Percentiles rank a stretch among this genome's conserved stretches.
These are phyloP conservation scores for Microthyrium microscopicum DNA, from an alignment of 2,329 filamentous ascomycete species.

Conservation along the genomic window DNA sequence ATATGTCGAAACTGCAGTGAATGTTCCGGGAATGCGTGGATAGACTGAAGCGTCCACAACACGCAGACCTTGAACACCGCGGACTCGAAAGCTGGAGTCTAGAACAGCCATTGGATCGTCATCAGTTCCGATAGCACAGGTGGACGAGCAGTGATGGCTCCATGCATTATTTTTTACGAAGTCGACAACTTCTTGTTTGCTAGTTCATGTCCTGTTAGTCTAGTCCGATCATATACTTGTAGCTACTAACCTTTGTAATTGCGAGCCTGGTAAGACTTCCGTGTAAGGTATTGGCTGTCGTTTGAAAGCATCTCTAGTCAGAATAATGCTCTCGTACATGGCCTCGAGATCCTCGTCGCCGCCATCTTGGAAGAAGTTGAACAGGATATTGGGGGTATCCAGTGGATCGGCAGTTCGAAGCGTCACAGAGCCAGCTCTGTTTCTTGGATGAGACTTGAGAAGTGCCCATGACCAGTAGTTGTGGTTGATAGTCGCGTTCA, in stretches of 20 bases:
- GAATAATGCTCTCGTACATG: constrained; percentile 37
- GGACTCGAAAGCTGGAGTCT: constrained; percentile 34
- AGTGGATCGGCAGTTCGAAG: constrained; percentile 45
- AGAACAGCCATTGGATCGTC: constrained; percentile 34
- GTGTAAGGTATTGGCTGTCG: neutral
- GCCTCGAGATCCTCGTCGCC: constrained; percentile 35
- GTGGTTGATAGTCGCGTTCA: neutral
- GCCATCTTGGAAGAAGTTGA: constrained; percentile 27
- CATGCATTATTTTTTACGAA: constrained; percentile 15
- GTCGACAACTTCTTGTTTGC: neutral
- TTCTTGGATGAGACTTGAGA: constrained; percentile 40
- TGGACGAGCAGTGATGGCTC: constrained; percentile 41
- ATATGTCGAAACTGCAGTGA: constrained; percentile 34
- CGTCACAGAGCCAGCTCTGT: constrained; percentile 42
- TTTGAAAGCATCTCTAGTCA: constrained; percentile 16
- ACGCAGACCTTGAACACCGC: constrained; percentile 33
- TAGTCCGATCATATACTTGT: neutral
- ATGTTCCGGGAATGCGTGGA: constrained; percentile 31
- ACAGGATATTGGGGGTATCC: constrained; percentile 41
- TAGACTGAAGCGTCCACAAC: constrained; percentile 24
- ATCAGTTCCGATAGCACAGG: constrained; percentile 37
- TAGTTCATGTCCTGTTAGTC: neutral
- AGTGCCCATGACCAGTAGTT: constrained; percentile 21
- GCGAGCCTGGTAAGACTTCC: neutral
- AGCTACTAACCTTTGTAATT: neutral